phyloP scores from a whole-genome alignment of 2,329 filamentous ascomycete species.

The Colletotrichum karsti region DNA sequence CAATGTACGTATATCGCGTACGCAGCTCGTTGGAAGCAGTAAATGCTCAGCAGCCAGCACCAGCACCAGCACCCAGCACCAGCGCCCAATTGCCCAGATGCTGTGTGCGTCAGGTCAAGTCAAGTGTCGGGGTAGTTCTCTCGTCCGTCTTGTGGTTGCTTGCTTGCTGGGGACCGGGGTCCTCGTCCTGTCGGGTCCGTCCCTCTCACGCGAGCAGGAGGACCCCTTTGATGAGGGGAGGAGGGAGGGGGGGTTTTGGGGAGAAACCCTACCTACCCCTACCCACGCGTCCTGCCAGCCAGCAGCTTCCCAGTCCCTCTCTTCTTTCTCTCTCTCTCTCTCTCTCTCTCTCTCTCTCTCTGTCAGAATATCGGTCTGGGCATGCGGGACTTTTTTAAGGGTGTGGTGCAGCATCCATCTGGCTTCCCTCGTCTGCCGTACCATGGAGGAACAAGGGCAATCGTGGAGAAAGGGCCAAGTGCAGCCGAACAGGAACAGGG shows the following conservation, averaged over 20 bases:
- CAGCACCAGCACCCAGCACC: too few relatives aligned
- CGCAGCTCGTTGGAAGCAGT: too few relatives aligned
- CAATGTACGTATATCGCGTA: background rate
- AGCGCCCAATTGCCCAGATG: background rate
- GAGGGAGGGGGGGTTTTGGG: too few relatives aligned
- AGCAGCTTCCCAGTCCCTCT: too few relatives aligned
- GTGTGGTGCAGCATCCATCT: background rate
- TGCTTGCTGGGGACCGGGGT: background rate
- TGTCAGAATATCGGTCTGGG: background rate
- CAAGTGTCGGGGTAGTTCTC: background rate
- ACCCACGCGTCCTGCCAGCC: background rate
- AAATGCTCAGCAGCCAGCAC: too few relatives aligned
- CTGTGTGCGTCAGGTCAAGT: background rate
- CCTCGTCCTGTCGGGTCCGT: constrained; percentile 6
- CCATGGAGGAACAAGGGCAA: constrained; percentile 10
- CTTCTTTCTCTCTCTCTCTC: too few relatives aligned
- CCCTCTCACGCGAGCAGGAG: constrained; percentile 6
- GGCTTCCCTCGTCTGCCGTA: background rate
- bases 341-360: background rate
- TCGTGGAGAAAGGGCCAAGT: constrained; percentile 10
- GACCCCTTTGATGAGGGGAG: background rate
- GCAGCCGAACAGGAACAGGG: background rate
- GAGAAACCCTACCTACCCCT: background rate
- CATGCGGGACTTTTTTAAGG: background rate
- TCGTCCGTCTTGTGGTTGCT: background rate